Base-by-base conservation (phyloP, 306 rosid species). In the Mimosa pudica region DNA sequence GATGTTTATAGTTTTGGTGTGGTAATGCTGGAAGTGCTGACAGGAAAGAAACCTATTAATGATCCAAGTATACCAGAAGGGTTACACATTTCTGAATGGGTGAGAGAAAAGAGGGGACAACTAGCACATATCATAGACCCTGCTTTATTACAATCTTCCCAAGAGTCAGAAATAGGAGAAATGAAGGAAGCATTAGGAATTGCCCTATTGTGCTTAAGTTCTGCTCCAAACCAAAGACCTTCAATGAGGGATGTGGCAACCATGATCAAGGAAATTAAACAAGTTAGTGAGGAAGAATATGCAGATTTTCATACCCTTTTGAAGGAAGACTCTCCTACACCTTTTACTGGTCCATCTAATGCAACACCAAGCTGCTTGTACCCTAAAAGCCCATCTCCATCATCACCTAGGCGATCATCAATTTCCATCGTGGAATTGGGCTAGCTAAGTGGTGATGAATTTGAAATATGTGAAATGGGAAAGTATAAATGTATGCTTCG, bases 21-120 rank as follows among this genome's bases (percentile, higher is more conserved):
- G 5, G 90, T 90, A 2, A 57, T 90, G 14, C 24, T 90, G 49
- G 94, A 90, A 80, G 90, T 88, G 13, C 49, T 90, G 64, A 90
- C 92, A 2, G 92, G 94, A 12, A 90, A 90, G 77, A 90, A 88
- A 73, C 92, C 90, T 7, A 88, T 86, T 58, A 38, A 38, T 38
- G 94, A 90, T 79, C 92, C 92, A 13, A 90, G 83, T 24, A 86
- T 88, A 60, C 92, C 92, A 0, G 92, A 86, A 0, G 92, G 90
- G 14, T 67, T 77, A 54, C 94, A 90, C 60, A 71, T 90, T 2
- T 90, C 84, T 57, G 92, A 90, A 47, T 90, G 92, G 94, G 92
- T 90, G 74, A 85, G 82, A 48, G 86, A 67, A 54, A 86, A 71
- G 30, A 71, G 85, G 10, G 88, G 87, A 64, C 74, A 73, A 36